Base-by-base conservation (phyloP, 352 stramenopile species). In the Pythium brachiatum region DNA sequence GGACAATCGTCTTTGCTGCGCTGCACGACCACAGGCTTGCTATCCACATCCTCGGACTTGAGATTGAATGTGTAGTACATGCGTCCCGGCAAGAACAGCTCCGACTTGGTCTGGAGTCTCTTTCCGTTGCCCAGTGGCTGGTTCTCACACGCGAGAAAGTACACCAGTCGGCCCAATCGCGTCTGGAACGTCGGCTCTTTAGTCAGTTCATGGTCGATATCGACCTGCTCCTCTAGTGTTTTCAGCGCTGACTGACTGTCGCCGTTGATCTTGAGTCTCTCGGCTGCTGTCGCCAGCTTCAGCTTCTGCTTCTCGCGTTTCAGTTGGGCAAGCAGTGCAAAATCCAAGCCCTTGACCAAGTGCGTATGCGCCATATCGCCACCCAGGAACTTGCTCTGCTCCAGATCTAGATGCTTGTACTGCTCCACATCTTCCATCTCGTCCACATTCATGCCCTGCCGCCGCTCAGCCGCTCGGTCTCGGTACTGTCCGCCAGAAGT, bases 291-390 rank as follows among this genome's bases (percentile, higher is more conserved):
- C 2, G 66, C 73, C 3, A 67, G 54, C 60, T 68, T 56, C 13
- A 92, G 65, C 57, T 83, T 83, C 52, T 87, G 64, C 54, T 85
- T 87, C 59, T 96, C 87, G 18, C 76, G 70, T 64, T 93, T 92
- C 25, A 96, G 73, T 61, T 97, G 90, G 39, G 89, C 69, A 25
- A 96, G 72, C 26, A 98, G 69, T 12, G 88, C 78, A 36, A 88
- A 81, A 79, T 98, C 90, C 51, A 98, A 63, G 21, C 68, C 92
- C 58, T 96, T 97, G 4, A 97, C 89, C 18, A 96, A 58, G 70
- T 96, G 88, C 31, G 90, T 94, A 73, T 94, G 86, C 56, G 87
- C 76, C 64, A 92, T 72, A 57, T 96, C 88, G 12, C 51, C 50
- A 18, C 50, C 29, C 15, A 65, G 59, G 27, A 62, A 62, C 44